phyloP scores from a whole-genome alignment of 768 basidiomycete genomes.

The Collybiopsis confluens region DNA sequence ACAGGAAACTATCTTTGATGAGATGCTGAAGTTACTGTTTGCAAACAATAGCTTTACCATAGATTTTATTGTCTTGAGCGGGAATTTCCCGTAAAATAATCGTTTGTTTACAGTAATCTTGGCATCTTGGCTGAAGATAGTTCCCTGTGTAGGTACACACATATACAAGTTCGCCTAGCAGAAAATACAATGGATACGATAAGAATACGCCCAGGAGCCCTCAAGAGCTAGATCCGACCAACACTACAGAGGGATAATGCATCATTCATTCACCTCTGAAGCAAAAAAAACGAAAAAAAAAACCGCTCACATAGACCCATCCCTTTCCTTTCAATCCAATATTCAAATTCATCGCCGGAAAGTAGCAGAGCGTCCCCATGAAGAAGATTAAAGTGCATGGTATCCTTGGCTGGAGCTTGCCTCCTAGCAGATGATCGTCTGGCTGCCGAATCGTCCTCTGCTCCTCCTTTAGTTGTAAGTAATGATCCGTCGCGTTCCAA shows the following conservation, averaged over 20 bases:
- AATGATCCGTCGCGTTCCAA: neutral
- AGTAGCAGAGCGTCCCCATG: conserved; percentile 36
- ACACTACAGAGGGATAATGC: neutral
- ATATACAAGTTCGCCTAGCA: no score
- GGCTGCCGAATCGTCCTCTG: neutral
- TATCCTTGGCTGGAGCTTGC: neutral
- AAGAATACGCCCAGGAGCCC: no score
- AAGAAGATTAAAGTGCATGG: conserved; percentile 26
- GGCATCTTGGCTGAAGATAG: no score
- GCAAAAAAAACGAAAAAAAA: neutral
- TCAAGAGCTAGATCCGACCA: conserved; percentile 2
- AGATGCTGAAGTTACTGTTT: no score
- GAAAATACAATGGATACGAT: no score
- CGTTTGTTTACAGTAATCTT: no score
- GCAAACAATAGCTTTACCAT: no score
- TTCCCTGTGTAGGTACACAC: no score
- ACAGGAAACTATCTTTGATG: no score
- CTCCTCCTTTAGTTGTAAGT: neutral
- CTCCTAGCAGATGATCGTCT: neutral
- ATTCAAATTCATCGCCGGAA: conserved; percentile 34
- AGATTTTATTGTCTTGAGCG: no score
- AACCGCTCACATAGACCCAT: conserved; percentile 4
- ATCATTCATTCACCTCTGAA: neutral
- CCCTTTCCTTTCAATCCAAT: conserved; percentile 16
- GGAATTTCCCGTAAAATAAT: no score